Conservation (phyloP, 2,329 filamentous ascomycete genomes). For the Venturia oleaginea region DNA sequence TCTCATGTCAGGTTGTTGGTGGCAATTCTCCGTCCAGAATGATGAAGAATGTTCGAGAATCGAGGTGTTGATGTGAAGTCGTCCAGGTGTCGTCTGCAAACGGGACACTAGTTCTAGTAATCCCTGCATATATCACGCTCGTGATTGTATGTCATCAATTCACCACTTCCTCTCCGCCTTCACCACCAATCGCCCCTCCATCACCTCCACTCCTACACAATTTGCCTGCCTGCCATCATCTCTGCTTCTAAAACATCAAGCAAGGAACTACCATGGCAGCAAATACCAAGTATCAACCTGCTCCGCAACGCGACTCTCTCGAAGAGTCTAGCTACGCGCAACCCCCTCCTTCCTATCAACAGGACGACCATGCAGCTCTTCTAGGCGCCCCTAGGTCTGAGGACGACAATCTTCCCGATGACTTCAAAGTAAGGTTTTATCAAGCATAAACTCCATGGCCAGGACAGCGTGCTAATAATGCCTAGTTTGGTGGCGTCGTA, state of each 20-base stretch:
- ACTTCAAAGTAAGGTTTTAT: conserved; percentile 58
- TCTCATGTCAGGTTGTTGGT: too few relatives aligned
- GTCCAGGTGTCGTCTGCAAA: too few relatives aligned
- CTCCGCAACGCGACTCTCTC: conserved; percentile 79
- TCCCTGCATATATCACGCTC: background rate
- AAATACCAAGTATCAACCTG: conserved; percentile 72
- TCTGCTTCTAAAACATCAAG: background rate
- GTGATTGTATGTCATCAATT: background rate
- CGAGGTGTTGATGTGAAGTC: too few relatives aligned
- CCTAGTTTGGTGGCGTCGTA: conserved; percentile 78
- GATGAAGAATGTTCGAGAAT: too few relatives aligned
- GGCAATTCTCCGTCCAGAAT: too few relatives aligned
- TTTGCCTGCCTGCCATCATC: background rate
- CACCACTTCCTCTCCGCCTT: background rate
- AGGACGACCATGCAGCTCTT: conserved; percentile 48
- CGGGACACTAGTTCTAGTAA: too few relatives aligned
- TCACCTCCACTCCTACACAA: background rate
- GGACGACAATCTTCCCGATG: conserved; percentile 87
- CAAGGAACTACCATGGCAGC: conserved; percentile 48
- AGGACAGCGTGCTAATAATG: conserved; percentile 26
- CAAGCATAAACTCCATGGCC: conserved; percentile 34
- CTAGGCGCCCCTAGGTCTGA: conserved; percentile 63
- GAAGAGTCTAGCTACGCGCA: conserved; percentile 60
- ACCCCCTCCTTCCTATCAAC: conserved; percentile 74
- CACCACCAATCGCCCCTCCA: background rate